A percentile compares a stretch with the other conserved stretches of the same genome.
Evolutionary conservation across 2,329 filamentous ascomycete genomes (phyloP).

Genomic region (Pyricularia sp.): DNA sequence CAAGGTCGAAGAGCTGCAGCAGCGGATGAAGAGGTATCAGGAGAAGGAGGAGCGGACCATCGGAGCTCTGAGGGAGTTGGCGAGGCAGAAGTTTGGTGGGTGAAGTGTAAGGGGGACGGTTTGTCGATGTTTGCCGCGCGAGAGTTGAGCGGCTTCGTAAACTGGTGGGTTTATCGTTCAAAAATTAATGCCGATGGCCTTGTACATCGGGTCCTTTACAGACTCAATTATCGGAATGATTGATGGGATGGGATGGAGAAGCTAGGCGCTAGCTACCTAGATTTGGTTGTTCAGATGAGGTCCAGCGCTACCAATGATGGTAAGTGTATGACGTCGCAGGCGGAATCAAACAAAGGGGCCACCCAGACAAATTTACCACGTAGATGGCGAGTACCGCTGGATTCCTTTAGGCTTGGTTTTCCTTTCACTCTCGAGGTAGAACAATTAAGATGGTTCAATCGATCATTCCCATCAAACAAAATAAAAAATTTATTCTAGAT

Average conservation of each 20-base stretch:
- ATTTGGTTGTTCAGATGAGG: neutral
- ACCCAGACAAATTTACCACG: neutral
- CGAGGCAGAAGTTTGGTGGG: slow-evolving; percentile 3
- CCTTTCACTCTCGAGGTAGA: neutral
- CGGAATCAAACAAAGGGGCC: neutral
- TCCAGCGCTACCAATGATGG: neutral
- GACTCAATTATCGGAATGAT: neutral
- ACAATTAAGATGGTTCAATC: neutral
- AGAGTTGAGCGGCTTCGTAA: neutral
- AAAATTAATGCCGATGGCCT: neutral
- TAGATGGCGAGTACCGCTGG: neutral
- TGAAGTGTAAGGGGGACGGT: neutral
- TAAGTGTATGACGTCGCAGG: neutral
- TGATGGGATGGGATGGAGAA: neutral
- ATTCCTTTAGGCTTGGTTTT: neutral
- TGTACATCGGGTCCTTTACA: neutral
- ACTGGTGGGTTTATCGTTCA: neutral
- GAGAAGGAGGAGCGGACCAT: slow-evolving; percentile 3
- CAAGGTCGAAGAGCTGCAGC: neutral
- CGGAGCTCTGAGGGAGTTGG: slow-evolving; percentile 5
- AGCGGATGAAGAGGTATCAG: slow-evolving; percentile 1
- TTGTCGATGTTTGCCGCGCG: neutral
- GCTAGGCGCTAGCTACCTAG: neutral
- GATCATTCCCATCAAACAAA: neutral
- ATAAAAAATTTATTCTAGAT: neutral